Evolutionary conservation across 1,284 basidiomycete species (phyloP).

Genomic region (Cutaneotrichosporon sp.): DNA sequence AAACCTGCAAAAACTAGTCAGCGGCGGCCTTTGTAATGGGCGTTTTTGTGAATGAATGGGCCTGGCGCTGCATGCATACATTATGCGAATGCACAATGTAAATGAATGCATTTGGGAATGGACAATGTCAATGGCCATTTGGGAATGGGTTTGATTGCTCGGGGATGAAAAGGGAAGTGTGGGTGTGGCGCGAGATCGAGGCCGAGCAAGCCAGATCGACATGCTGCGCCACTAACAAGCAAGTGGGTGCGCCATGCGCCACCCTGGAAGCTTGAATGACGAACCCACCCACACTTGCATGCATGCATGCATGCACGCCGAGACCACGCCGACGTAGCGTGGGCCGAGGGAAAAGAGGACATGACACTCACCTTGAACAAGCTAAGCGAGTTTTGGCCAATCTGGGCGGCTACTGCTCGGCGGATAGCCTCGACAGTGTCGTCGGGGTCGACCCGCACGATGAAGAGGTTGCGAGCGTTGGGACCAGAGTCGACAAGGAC

Average conservation of each 20-base stretch:
- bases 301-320: too few species aligned
- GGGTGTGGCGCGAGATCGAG: too few species aligned
- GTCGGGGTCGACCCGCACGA: constrained; percentile 27
- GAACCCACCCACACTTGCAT: too few species aligned
- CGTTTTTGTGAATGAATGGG: background rate
- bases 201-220: too few species aligned
- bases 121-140: too few species aligned
- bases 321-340: background rate
- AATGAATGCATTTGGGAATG: too few species aligned
- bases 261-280: too few species aligned
- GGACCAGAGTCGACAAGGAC: constrained; percentile 21
- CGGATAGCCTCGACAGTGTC: constrained; percentile 27
- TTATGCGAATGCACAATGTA: too few species aligned
- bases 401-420: constrained; percentile 22
- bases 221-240: too few species aligned
- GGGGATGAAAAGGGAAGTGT: background rate
- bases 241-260: too few species aligned
- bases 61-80: background rate
- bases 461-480: constrained; percentile 24
- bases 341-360: too few species aligned
- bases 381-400: constrained; percentile 26
- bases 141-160: background rate
- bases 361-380: constrained; percentile 41
- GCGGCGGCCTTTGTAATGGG: constrained; percentile 1
- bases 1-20: constrained; percentile 27